These are phyloP conservation scores for Nakazawaea siamensis DNA, from an alignment of 805 yeast genomes.

Conservation along the genomic window DNA sequence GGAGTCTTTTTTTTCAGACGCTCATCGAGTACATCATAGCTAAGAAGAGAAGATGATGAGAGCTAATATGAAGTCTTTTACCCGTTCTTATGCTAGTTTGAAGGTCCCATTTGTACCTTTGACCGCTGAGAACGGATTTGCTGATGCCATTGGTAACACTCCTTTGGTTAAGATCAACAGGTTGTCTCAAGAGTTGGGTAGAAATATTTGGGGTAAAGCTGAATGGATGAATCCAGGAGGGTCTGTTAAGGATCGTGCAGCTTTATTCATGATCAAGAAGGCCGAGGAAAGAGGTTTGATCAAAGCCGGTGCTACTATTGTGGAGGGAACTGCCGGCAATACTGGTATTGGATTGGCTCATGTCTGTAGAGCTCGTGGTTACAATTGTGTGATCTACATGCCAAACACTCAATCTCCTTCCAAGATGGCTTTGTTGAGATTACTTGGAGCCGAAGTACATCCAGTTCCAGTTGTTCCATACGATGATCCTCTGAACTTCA, in stretches of 20 bases:
- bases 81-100: slow-evolving; percentile 2
- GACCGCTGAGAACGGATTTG: slow-evolving; percentile 58
- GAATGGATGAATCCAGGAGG: slow-evolving; percentile 95
- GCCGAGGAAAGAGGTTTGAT: slow-evolving; percentile 66
- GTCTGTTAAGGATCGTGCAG: slow-evolving; percentile 87
- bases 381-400: slow-evolving; percentile 81
- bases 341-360: slow-evolving; percentile 91
- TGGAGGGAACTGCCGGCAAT: slow-evolving; percentile 93
- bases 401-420: slow-evolving; percentile 83
- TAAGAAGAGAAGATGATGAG: no score
- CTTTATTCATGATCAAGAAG: slow-evolving; percentile 64
- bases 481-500: slow-evolving; percentile 76
- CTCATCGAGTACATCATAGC: no score
- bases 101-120: slow-evolving; percentile 51
- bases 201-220: slow-evolving; percentile 82
- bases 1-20: no score
- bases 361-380: slow-evolving; percentile 74
- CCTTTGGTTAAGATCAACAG: slow-evolving; percentile 62
- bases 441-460: slow-evolving; percentile 78
- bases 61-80: slow-evolving; percentile 7
- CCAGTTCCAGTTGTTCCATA: slow-evolving; percentile 87
- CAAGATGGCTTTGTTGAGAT: slow-evolving; percentile 64
- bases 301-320: slow-evolving; percentile 74
- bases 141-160: slow-evolving; percentile 89
- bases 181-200: slow-evolving; percentile 49